Conservation (phyloP, 2,329 filamentous ascomycete species). For the Leptographium flavum region DNA sequence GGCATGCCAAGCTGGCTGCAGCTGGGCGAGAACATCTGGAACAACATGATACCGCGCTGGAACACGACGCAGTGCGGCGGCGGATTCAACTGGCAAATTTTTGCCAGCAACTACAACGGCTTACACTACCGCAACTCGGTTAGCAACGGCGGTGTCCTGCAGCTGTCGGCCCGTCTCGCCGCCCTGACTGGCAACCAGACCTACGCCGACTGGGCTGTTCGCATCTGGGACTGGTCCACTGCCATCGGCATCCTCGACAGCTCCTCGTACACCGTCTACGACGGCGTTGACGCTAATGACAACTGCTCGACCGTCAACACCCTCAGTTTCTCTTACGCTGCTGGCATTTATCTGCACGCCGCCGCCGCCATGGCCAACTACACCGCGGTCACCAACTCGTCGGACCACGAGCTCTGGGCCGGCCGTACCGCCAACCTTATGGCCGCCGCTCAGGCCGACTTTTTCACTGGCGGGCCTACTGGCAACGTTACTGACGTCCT, state of each 20-base stretch:
- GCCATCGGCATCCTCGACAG: conserved; percentile 41
- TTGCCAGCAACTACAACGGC: conserved; percentile 54
- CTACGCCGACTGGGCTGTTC: conserved; percentile 52
- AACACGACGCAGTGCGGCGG: conserved; percentile 52
- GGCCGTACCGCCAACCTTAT: conserved; percentile 37
- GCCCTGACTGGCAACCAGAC: conserved; percentile 53
- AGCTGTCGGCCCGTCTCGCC: conserved; percentile 62
- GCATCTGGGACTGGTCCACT: conserved; percentile 51
- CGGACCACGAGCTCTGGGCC: conserved; percentile 31
- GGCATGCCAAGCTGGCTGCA: conserved; percentile 57
- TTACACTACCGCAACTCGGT: conserved; percentile 75
- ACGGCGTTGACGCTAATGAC: conserved; percentile 41
- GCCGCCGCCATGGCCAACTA: conserved; percentile 49
- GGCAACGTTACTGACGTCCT: conserved; percentile 43
- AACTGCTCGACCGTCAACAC: conserved; percentile 40
- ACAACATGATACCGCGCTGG: conserved; percentile 57
- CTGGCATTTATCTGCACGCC: conserved; percentile 52
- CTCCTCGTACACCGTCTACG: conserved; percentile 41
- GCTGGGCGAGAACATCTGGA: conserved; percentile 57
- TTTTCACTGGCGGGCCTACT: conserved; percentile 18
- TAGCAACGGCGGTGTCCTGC: conserved; percentile 72
- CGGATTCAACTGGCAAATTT: conserved; percentile 74
- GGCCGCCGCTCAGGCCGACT: conserved; percentile 21
- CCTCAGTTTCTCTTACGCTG: conserved; percentile 50
- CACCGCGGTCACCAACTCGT: conserved; percentile 22